Evolutionary conservation across 225 moss, liverwort and hornwort species (phyloP).

Genomic region (Marchantia polymorpha): DNA sequence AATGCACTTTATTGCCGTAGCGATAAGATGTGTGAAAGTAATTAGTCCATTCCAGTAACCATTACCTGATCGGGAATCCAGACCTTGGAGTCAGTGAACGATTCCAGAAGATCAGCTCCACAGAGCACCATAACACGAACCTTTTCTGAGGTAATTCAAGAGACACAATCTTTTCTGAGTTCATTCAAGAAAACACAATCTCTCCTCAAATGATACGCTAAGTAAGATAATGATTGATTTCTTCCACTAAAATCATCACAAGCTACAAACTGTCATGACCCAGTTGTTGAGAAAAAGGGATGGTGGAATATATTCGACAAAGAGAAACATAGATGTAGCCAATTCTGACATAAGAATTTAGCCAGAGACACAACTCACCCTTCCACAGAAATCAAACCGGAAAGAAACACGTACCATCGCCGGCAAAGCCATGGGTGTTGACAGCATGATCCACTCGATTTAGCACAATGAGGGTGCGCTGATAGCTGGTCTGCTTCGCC

Average conservation of each 20-base stretch:
- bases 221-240: not conserved
- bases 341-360: not conserved
- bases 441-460: conserved; percentile 75
- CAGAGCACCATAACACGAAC: conserved; percentile 82
- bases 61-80: conserved; percentile 95
- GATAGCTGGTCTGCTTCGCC: conserved; percentile 91
- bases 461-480: conserved; percentile 75
- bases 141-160: conserved; percentile 56
- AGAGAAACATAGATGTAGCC: not conserved
- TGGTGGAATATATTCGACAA: not conserved
- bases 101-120: conserved; percentile 79
- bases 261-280: not conserved
- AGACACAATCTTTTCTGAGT: conserved; percentile 11
- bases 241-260: not conserved
- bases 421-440: conserved; percentile 63
- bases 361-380: not conserved
- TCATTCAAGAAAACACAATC: not conserved
- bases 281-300: not conserved
- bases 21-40: too few species aligned
- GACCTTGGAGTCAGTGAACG: conserved; percentile 62
- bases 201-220: not conserved
- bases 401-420: conserved; percentile 47
- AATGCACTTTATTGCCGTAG: not conserved
- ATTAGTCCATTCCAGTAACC: too few species aligned
- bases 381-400: not conserved